Evolutionary conservation across 2,329 filamentous ascomycete species (phyloP), one percentile per base, ranked within the genome.

Genomic region (Lanzia echinophila): DNA sequence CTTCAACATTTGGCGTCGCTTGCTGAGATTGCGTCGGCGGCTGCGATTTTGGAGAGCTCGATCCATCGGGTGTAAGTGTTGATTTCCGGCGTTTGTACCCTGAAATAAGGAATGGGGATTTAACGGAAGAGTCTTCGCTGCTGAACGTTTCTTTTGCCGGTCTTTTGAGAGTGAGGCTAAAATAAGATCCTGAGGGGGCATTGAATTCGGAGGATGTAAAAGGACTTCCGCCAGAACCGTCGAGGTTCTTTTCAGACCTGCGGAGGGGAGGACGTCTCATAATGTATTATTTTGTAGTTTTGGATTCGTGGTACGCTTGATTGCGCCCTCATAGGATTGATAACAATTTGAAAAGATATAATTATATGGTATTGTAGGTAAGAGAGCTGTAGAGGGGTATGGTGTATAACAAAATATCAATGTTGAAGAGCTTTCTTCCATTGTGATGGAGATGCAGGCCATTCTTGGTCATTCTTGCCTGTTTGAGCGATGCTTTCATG

Each of bases 191-290:
- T 43, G 33, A 17, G 32, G 12, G 11, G 50, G 24, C 39, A 34
- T 39, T 19, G n/a, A 22, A 42, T 42, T 24, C 3, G 43, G 17
- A 19, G 17, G 6, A 17, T 17, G 43, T 12, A 15, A 19, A 15
- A 19, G 50, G 50, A 19, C 43, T 45, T 11, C 15, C 12, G 47
- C n/a, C n/a, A n/a, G 44, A 17, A 6, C 50, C 50, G 31, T 53
- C 50, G 7, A 36, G 47, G 33, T 22, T 53, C 12, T 20, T 24
- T 17, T 53, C 28, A 15, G 28, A 47, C 20, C 34, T 15, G 10
- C 6, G 24, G 17, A 36, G 19, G 11, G 43, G 31, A n/a, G 24
- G 15, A 53, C 44, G 43, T 48, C 17, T 47, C 50, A 53, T 47
- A 24, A 41, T 34, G 42, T 28, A 31, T 47, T 41, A 28, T 19